A percentile compares a stretch with the other conserved stretches of the same genome.
These are phyloP conservation scores for Ganoderma leucocontextum DNA, from an alignment of 1,284 basidiomycete genomes.

Conservation along the genomic window DNA sequence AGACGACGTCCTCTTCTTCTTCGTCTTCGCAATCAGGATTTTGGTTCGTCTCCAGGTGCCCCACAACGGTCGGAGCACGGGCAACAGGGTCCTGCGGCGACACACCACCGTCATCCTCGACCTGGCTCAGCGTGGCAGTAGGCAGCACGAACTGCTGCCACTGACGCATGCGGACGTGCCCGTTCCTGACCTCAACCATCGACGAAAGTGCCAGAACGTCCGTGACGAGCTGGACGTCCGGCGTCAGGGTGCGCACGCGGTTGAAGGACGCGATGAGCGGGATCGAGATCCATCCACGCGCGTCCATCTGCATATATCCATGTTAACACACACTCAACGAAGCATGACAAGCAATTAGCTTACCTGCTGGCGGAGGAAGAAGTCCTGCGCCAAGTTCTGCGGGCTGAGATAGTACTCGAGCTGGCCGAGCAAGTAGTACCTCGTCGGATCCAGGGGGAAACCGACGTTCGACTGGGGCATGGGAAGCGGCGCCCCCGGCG, in stretches of 20 bases:
- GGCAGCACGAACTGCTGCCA: conserved; percentile 83
- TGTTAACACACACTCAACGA: conserved; percentile 16
- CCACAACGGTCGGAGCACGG: conserved; percentile 17
- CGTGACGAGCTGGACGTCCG: conserved; percentile 70
- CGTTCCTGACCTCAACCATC: conserved; percentile 76
- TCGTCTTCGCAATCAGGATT: conserved; percentile 52
- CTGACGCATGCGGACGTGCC: conserved; percentile 70
- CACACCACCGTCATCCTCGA: conserved; percentile 22
- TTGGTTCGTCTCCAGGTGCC: conserved; percentile 21
- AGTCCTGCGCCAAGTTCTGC: conserved; percentile 87
- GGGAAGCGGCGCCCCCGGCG: conserved; percentile 47
- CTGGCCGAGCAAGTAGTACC: conserved; percentile 79
- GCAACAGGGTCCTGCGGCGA: conserved; percentile 11
- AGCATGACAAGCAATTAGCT: conserved; percentile 32
- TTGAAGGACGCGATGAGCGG: conserved; percentile 87
- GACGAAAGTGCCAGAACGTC: conserved; percentile 77
- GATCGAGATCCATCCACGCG: conserved; percentile 87
- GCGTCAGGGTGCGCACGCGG: conserved; percentile 77
- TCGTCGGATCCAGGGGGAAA: conserved; percentile 69
- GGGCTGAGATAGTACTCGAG: conserved; percentile 90
- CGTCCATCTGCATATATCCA: conserved; percentile 77
- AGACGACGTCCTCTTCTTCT: conserved; percentile 63
- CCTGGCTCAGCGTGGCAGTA: conserved; percentile 57
- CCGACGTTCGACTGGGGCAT: conserved; percentile 63
- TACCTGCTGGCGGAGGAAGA: conserved; percentile 81